phyloP scores from a whole-genome alignment of 2,329 filamentous ascomycete species.

The Botrytis aclada region DNA sequence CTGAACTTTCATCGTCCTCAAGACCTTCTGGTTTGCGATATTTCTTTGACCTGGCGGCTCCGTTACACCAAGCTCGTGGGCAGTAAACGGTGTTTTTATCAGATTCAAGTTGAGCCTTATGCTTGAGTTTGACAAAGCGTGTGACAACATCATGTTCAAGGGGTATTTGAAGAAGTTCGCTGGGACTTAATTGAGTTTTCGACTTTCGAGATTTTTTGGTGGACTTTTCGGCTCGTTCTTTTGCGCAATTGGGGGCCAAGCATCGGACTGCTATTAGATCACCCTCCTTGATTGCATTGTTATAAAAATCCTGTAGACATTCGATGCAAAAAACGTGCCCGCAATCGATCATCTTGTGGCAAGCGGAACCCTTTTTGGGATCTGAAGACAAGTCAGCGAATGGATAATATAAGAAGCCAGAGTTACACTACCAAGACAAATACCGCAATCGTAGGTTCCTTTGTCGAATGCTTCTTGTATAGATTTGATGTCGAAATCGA shows the following conservation, averaged over 20 bases:
- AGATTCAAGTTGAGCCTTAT: conserved; percentile 87
- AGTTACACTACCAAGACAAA: conserved; percentile 64
- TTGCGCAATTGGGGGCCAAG: conserved; percentile 73
- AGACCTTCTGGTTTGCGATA: conserved; percentile 69
- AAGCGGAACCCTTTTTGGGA: conserved; percentile 80
- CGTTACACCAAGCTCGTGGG: conserved; percentile 88
- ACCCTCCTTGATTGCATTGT: conserved; percentile 80
- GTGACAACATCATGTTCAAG: conserved; percentile 69
- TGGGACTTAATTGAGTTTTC: conserved; percentile 71
- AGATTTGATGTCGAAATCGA: conserved; percentile 75
- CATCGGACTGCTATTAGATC: conserved; percentile 78
- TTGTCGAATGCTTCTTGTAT: conserved; percentile 74
- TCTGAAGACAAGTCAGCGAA: conserved; percentile 47
- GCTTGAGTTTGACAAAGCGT: conserved; percentile 84
- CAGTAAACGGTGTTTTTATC: conserved; percentile 93
- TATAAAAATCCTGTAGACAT: conserved; percentile 91
- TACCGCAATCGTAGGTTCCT: conserved; percentile 81
- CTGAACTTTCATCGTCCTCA: conserved; percentile 56
- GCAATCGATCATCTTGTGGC: conserved; percentile 79
- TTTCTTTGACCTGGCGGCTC: conserved; percentile 73
- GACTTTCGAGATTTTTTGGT: conserved; percentile 54
- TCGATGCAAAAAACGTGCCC: conserved; percentile 85
- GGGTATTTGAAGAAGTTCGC: conserved; percentile 77
- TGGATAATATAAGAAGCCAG: conserved; percentile 17
- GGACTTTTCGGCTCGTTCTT: conserved; percentile 45